Conservation (phyloP, 306 rosid genomes). For the Elaeagnus macrophylla region DNA sequence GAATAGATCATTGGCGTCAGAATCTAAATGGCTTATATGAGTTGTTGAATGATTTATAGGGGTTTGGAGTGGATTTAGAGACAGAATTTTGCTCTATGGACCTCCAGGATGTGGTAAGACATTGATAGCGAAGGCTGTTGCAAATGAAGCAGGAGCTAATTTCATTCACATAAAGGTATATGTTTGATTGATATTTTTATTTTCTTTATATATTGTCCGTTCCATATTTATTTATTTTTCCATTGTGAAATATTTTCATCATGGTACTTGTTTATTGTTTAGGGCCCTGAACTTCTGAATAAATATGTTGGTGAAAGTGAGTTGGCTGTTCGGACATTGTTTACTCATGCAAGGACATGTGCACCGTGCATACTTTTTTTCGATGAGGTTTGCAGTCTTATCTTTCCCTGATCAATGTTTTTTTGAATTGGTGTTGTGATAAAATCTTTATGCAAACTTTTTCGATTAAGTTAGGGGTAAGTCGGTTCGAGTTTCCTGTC, state of each 20-base stretch:
- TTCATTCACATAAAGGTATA: slow-evolving; percentile 67
- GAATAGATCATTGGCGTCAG: not conserved
- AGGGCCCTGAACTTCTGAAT: slow-evolving; percentile 86
- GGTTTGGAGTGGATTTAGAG: slow-evolving; percentile 54
- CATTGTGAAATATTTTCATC: not conserved
- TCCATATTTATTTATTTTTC: not conserved
- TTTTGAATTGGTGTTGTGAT: not conserved
- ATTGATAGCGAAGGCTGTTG: slow-evolving; percentile 85
- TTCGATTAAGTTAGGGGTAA: no score
- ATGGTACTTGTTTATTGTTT: slow-evolving; percentile 11
- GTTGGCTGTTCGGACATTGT: slow-evolving; percentile 51
- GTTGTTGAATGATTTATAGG: slow-evolving; percentile 33
- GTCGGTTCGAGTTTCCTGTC: no score
- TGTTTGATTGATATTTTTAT: slow-evolving; percentile 3
- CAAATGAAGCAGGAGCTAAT: slow-evolving; percentile 85
- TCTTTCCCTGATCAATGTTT: slow-evolving; percentile 7
- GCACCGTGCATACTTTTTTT: slow-evolving; percentile 74
- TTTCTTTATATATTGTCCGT: no score
- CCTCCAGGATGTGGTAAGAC: slow-evolving; percentile 98
- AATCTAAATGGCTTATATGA: slow-evolving; percentile 8
- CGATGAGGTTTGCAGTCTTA: slow-evolving; percentile 61
- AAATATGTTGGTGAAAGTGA: slow-evolving; percentile 95
- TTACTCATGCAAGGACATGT: slow-evolving; percentile 77
- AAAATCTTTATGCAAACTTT: no score
- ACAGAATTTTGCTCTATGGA: slow-evolving; percentile 83